phyloP scores from a whole-genome alignment of 1,139 yeast genomes.

The Pichia sp. region DNA sequence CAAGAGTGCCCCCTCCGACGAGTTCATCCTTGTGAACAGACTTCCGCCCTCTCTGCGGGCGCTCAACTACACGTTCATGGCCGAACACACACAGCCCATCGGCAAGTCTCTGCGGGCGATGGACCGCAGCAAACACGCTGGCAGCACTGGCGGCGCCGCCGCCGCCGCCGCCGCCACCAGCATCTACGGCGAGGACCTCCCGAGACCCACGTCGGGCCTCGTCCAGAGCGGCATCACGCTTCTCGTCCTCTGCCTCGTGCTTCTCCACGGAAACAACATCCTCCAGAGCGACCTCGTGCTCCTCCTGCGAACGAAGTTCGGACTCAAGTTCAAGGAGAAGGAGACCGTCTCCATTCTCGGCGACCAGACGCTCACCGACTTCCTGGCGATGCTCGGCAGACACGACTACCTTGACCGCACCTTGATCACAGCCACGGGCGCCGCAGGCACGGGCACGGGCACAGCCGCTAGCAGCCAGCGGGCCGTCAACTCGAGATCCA shows the following conservation, averaged over 20 bases:
- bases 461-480: constrained; percentile 12
- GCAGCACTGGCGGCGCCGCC: neutral
- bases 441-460: no score
- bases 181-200: constrained; percentile 18
- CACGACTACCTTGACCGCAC: constrained; percentile 26
- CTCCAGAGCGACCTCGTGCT: constrained; percentile 33
- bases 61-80: constrained; percentile 21
- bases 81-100: constrained; percentile 15
- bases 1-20: constrained; percentile 17
- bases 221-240: constrained; percentile 33
- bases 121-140: constrained; percentile 3
- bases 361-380: constrained; percentile 26
- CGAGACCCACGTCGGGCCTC: constrained; percentile 26
- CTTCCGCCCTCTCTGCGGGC: constrained; percentile 24
- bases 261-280: constrained; percentile 34
- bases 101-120: constrained; percentile 15
- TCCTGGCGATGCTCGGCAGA: constrained; percentile 21
- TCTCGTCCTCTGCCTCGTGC: constrained; percentile 31
- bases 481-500: constrained; percentile 11
- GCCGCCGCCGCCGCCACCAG: neutral
- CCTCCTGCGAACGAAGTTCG: constrained; percentile 29
- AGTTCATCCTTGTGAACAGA: constrained; percentile 26
- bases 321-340: constrained; percentile 23
- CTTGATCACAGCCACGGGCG: constrained; percentile 10
- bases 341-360: constrained; percentile 21